phyloP scores from a whole-genome alignment of 2,329 filamentous ascomycete genomes.

The Epichloe gansuensis region DNA sequence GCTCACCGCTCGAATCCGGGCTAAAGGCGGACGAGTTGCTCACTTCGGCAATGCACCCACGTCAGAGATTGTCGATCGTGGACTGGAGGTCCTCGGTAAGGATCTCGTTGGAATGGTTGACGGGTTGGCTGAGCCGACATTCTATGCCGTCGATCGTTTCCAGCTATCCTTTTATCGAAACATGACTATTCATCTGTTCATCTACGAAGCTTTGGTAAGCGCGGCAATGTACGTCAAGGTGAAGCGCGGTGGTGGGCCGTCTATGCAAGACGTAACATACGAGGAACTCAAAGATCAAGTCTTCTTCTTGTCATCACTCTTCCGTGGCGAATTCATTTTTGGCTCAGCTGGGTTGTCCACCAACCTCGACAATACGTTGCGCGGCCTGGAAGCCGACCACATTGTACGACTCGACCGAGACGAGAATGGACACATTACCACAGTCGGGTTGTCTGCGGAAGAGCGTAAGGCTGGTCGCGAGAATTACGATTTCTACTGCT shows the following conservation, averaged over 20 bases:
- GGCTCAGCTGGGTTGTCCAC: constrained; percentile 67
- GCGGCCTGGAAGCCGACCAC: constrained; percentile 62
- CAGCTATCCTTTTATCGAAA: constrained; percentile 97
- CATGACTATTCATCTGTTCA: constrained; percentile 98
- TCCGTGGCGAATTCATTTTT: constrained; percentile 95
- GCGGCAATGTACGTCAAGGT: constrained; percentile 82
- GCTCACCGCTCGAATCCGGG: constrained; percentile 68
- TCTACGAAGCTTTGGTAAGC: constrained; percentile 81
- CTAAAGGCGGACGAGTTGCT: constrained; percentile 82
- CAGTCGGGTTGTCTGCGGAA: constrained; percentile 59
- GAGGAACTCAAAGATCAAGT: constrained; percentile 65
- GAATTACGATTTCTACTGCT: constrained; percentile 98
- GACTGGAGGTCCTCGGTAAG: constrained; percentile 80
- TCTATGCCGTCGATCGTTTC: constrained; percentile 89
- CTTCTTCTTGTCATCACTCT: constrained; percentile 80
- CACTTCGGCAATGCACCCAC: constrained; percentile 79
- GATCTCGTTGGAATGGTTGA: constrained; percentile 72
- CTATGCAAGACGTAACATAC: constrained; percentile 67
- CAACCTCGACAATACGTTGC: constrained; percentile 71
- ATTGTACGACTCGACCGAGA: constrained; percentile 57
- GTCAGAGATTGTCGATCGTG: constrained; percentile 72
- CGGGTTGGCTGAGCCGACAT: constrained; percentile 79
- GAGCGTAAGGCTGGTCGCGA: constrained; percentile 74
- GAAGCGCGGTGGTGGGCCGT: constrained; percentile 78
- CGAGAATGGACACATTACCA: constrained; percentile 42